Evolutionary conservation across 2,329 filamentous ascomycete genomes (phyloP), one percentile per base, ranked within the genome.

Genomic region (Blastomyces parvus): DNA sequence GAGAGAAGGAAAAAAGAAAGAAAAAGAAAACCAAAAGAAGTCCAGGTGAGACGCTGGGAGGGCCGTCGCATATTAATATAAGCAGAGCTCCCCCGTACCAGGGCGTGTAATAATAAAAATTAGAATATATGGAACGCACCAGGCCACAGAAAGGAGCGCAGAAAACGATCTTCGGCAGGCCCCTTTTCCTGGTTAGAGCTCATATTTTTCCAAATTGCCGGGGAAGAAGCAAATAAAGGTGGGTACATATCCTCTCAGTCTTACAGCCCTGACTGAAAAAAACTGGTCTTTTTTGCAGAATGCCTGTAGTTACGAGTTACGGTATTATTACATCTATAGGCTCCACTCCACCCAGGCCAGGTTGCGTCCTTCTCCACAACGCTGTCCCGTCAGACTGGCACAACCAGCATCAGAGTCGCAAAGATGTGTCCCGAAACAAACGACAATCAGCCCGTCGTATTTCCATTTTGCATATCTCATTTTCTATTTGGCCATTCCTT

Each of bases 61-160:
- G 67, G 64, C 63, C 68, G 68, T 72, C 67, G 66, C 68, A 67
- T 72, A 72, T 74, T 74, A 59, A 59, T 59, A 59, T 59, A 36
- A 59, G 40, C 40, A 59, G 17, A 46, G 36, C 40, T 42, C 17
- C 40, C 19, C 40, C 40, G 40, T 58, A 13, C 57, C 57, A 59
- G 57, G 40, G 38, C 57, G 19, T 33, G 40, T 33, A 30, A 27
- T 33, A 30, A 27, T 46, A 59, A 46, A 36, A 27, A 27, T 46
- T 30, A 25, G 25, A n/a, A 40, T 22, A 19, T 19, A 57, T 57
- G 33, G 33, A 22, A 7, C 30, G 30, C 40, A 38, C 53, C 33
- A 40, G 30, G 33, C 53, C 53, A 46, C n/a, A 11, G 38, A 44
- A 59, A 22, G 38, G 7, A 59, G 57, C 40, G 48, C 38, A 59